Evolutionary conservation across 106 monocot species (phyloP), one percentile per base, ranked within the genome.

Genomic region (Dioscorea alata): DNA sequence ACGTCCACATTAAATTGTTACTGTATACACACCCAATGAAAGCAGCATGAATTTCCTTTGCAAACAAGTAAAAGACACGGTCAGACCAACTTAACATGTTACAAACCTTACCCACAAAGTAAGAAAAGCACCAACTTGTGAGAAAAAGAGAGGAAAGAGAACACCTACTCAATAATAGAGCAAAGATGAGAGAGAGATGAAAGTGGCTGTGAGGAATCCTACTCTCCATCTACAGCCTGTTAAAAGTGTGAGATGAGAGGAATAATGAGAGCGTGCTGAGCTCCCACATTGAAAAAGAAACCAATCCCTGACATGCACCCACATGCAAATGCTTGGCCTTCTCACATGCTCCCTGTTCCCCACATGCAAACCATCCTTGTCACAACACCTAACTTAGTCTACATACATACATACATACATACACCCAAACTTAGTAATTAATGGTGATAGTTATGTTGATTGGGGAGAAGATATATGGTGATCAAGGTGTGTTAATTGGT

Each of bases 241-340:
- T 54, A 18, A 54, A 54, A 19, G 19, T 18, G 54, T 54, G 15
- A 19, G 19, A 17, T 8, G 54, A 15, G 54, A 54, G 13, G 18
- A 18, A 16, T 54, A 16, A 54, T 19, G 19, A 18, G 13, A 42
- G 42, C 42, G 42, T 42, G 18, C 54, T 54, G 18, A 18, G 54
- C 19, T 54, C 19, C 54, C 19, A 54, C 5, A 54, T 16, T 18
- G 54, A 54, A 19, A 51, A 54, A 54, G 54, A 19, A 54, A 54
- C 18, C 54, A 54, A 54, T 54, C 12, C 19, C 54, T 54, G 54
- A 54, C 54, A 54, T 54, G 54, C 54, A 54, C 54, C 54, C 54
- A 54, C 54, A 54, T 54, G 54, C 54, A 54, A 19, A 13, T 54
- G 54, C 54, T 19, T 19, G 19, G 12, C 54, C 54, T 18, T 54